A percentile compares a stretch with the other conserved stretches of the same genome.
phyloP scores from a whole-genome alignment of 192 early-diverging fungal genomes.

The Cetraspora pellucida region DNA sequence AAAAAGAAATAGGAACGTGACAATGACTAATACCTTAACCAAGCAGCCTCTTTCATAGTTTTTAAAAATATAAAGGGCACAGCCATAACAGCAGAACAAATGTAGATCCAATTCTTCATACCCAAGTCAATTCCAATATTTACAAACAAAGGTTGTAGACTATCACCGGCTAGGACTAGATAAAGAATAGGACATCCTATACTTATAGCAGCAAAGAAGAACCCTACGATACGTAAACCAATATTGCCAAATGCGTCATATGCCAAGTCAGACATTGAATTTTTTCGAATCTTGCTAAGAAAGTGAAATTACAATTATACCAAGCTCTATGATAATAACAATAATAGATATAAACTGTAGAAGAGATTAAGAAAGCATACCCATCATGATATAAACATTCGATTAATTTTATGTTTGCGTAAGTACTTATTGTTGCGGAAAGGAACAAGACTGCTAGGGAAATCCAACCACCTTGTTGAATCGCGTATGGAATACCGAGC shows the following conservation, averaged over 20 bases:
- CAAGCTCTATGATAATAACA: background rate
- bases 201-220: slow-evolving; percentile 56
- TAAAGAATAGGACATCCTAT: slow-evolving; percentile 59
- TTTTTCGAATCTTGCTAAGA: slow-evolving; percentile 18
- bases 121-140: slow-evolving; percentile 47
- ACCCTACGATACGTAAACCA: slow-evolving; percentile 53
- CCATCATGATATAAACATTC: slow-evolving; percentile 57
- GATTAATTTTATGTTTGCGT: slow-evolving; percentile 74
- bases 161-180: slow-evolving; percentile 66
- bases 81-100: slow-evolving; percentile 53
- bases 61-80: slow-evolving; percentile 68
- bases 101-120: slow-evolving; percentile 57
- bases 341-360: background rate
- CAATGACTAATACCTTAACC: slow-evolving; percentile 43
- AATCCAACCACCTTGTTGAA: slow-evolving; percentile 77
- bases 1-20: background rate
- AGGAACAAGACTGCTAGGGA: slow-evolving; percentile 68
- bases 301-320: background rate
- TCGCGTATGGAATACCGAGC: slow-evolving; percentile 58
- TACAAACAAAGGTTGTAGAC: slow-evolving; percentile 55
- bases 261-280: slow-evolving; percentile 28
- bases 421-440: slow-evolving; percentile 68
- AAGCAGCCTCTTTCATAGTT: slow-evolving; percentile 68
- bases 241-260: slow-evolving; percentile 50
- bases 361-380: slow-evolving; percentile 20